phyloP scores from a whole-genome alignment of 257 asterid genomes.

The Nicotiana attenuata region DNA sequence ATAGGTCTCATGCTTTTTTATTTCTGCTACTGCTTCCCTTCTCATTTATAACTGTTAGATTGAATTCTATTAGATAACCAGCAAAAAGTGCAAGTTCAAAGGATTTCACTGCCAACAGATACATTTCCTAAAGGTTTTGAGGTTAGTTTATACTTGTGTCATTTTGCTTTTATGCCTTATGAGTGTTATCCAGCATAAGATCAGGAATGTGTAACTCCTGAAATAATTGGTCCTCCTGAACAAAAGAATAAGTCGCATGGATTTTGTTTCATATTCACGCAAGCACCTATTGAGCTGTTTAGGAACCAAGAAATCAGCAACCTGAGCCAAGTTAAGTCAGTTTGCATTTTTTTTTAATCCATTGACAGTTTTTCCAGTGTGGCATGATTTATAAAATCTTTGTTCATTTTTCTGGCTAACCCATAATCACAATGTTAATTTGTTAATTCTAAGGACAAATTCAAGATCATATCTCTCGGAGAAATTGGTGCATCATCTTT shows the following conservation, averaged over 20 bases:
- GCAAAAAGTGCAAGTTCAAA: constrained; percentile 28
- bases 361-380: not conserved
- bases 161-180: not conserved
- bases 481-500: not conserved
- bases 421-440: not conserved
- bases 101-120: constrained; percentile 29
- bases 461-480: not conserved
- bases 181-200: not conserved
- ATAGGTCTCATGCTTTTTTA: not conserved
- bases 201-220: not conserved
- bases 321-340: not conserved
- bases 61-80: constrained; percentile 32
- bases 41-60: constrained; percentile 17
- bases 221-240: not conserved
- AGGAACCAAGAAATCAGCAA: not conserved
- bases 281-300: not conserved
- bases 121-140: constrained; percentile 60
- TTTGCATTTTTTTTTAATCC: not conserved
- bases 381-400: not conserved
- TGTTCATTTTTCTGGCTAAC: not conserved
- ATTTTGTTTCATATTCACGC: not conserved
- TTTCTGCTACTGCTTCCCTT: not conserved
- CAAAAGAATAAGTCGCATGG: not conserved
- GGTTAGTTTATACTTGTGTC: constrained; percentile 26
- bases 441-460: not conserved